A percentile compares a stretch with the other conserved stretches of the same genome.
These are phyloP conservation scores for Baorangia bicolor DNA, from an alignment of 768 basidiomycete species.

Conservation along the genomic window DNA sequence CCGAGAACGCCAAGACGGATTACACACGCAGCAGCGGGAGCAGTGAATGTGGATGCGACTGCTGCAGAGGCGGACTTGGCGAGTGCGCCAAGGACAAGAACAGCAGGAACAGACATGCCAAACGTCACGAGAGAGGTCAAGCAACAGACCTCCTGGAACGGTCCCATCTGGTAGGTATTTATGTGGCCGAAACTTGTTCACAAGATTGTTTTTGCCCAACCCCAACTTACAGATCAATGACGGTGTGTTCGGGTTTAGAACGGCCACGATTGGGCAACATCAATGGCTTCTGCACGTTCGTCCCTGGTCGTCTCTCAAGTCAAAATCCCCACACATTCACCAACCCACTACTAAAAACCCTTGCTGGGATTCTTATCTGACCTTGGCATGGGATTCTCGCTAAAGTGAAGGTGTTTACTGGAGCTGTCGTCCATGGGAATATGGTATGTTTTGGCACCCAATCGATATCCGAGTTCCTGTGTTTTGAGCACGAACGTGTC, in stretches of 20 bases:
- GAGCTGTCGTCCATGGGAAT: neutral
- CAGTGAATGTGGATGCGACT: conserved; percentile 21
- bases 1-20: neutral
- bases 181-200: neutral
- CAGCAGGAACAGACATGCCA: conserved; percentile 5
- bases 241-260: neutral
- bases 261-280: neutral
- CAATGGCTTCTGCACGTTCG: neutral
- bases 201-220: neutral
- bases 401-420: neutral
- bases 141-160: neutral
- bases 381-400: neutral
- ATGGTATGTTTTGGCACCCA: neutral
- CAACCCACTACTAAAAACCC: neutral
- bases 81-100: conserved; percentile 18
- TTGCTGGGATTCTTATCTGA: too few relatives aligned
- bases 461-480: neutral
- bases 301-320: neutral
- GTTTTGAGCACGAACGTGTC: conserved; percentile 10
- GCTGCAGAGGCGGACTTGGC: conserved; percentile 14
- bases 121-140: neutral
- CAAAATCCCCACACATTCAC: neutral
- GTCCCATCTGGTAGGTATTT: conserved; percentile 3
- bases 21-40: conserved; percentile 24
- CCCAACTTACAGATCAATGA: neutral